phyloP scores from a whole-genome alignment of 73 alveolate species.

The Urostyla sp. region DNA sequence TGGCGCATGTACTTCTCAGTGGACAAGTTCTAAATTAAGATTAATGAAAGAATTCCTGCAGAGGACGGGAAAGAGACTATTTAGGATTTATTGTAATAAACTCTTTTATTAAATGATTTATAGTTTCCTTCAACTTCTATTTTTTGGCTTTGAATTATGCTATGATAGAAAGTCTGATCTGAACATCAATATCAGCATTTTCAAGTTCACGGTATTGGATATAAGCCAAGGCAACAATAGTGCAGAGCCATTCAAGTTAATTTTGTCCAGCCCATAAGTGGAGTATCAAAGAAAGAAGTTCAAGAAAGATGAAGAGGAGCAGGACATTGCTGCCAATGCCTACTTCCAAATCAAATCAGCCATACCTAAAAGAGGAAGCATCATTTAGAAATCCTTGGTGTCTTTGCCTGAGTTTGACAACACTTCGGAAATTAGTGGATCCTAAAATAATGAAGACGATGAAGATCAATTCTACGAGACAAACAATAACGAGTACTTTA shows the following conservation, averaged over 20 bases:
- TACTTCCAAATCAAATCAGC: no score
- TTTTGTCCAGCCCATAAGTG: constrained; percentile 11
- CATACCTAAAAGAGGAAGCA: no score
- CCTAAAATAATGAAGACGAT: no score
- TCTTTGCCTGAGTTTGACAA: no score
- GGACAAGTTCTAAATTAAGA: background rate
- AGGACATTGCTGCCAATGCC: background rate
- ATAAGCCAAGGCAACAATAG: background rate
- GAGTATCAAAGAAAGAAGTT: background rate
- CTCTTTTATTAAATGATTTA: background rate
- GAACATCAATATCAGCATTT: constrained; percentile 19
- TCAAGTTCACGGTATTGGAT: constrained; percentile 18
- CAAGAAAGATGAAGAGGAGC: background rate
- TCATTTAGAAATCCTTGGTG: no score
- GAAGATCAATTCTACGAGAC: no score
- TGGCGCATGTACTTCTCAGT: background rate
- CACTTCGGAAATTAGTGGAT: no score
- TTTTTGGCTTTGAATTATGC: constrained; percentile 22
- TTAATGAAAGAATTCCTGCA: background rate
- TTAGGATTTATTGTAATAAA: background rate
- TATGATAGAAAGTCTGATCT: constrained; percentile 13
- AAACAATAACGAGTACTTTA: no score
- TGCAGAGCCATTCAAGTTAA: constrained; percentile 19
- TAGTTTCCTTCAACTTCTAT: background rate
- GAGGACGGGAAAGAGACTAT: background rate